Evolutionary conservation across 176 grass and related monocot genomes (phyloP).

Genomic region (Eremochloa ophiuroides): DNA sequence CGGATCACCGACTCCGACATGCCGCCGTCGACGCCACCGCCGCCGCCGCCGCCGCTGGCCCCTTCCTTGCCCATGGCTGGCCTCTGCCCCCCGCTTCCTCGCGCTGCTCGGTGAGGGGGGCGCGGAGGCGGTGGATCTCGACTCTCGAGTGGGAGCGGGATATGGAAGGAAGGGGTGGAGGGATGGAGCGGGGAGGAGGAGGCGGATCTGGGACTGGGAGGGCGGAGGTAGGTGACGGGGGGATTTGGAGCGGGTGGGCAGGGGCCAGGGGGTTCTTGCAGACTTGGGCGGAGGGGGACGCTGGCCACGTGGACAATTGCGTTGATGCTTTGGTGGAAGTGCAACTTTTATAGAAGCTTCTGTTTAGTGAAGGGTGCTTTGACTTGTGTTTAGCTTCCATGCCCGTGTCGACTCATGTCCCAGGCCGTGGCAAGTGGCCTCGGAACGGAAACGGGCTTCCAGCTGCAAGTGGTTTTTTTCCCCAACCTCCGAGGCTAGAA

Average conservation of each 20-base stretch:
- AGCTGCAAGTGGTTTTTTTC: too few relatives aligned
- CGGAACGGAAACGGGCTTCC: too few relatives aligned
- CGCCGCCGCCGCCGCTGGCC: neutral
- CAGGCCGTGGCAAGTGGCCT: too few relatives aligned
- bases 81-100: neutral
- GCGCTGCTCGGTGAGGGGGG: neutral
- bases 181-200: neutral
- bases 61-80: slow-evolving; percentile 57
- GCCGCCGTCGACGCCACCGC: slow-evolving; percentile 26
- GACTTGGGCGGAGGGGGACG: neutral
- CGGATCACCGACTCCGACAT: slow-evolving; percentile 71
- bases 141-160: neutral
- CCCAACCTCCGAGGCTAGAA: too few relatives aligned
- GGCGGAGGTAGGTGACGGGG: slow-evolving; percentile 11
- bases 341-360: neutral
- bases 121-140: slow-evolving; percentile 6
- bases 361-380: neutral
- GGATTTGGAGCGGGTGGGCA: slow-evolving; percentile 13
- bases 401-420: too few relatives aligned
- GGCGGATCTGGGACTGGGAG: slow-evolving; percentile 37
- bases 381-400: too few relatives aligned
- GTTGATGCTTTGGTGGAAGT: neutral
- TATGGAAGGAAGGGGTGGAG: neutral
- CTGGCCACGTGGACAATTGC: slow-evolving; percentile 31
- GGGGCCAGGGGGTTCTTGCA: neutral